phyloP scores from a whole-genome alignment of 345 rosid genomes.

The Rubroshorea leprosula region DNA sequence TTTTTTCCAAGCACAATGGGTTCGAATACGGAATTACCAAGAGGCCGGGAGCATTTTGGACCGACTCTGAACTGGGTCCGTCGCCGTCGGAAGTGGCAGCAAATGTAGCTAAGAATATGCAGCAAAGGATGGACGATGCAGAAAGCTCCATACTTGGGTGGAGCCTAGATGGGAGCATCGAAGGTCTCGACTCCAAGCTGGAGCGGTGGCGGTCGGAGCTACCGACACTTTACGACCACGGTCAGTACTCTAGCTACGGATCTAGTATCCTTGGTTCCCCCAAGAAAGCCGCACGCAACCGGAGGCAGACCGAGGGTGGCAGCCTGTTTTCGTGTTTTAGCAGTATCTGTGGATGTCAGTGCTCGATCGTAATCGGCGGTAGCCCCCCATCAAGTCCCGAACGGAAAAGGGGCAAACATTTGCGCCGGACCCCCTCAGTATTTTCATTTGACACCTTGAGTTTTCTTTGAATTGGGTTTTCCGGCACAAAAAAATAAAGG shows the following conservation, averaged over 20 bases:
- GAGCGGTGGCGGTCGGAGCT: constrained; percentile 80
- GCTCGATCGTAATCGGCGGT: constrained; percentile 61
- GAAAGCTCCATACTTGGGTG: constrained; percentile 52
- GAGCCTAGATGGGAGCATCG: constrained; percentile 62
- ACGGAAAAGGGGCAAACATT: constrained; percentile 23
- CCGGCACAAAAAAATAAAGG: too few species aligned
- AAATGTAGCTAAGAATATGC: constrained; percentile 36
- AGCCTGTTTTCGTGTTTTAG: constrained; percentile 68
- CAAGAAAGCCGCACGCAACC: constrained; percentile 18
- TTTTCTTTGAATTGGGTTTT: constrained; percentile 16
- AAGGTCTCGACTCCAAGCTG: constrained; percentile 73
- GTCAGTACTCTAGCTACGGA: constrained; percentile 29
- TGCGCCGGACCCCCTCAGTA: constrained; percentile 23
- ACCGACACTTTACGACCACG: constrained; percentile 53
- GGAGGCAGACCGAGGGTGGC: constrained; percentile 35
- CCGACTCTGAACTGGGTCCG: constrained; percentile 77
- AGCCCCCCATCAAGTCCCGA: constrained; percentile 5
- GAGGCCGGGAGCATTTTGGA: constrained; percentile 28
- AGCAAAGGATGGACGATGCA: constrained; percentile 23
- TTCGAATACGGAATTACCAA: constrained; percentile 27
- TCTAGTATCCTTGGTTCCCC: constrained; percentile 16
- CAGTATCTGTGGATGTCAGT: constrained; percentile 58
- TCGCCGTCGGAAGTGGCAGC: constrained; percentile 87
- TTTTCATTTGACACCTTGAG: constrained; percentile 27
- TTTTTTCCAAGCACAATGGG: constrained; percentile 2